A percentile compares a stretch with the other conserved stretches of the same genome.
Evolutionary conservation across 129 eudicot species (phyloP).

Genomic region (Artemisia tridentata): DNA sequence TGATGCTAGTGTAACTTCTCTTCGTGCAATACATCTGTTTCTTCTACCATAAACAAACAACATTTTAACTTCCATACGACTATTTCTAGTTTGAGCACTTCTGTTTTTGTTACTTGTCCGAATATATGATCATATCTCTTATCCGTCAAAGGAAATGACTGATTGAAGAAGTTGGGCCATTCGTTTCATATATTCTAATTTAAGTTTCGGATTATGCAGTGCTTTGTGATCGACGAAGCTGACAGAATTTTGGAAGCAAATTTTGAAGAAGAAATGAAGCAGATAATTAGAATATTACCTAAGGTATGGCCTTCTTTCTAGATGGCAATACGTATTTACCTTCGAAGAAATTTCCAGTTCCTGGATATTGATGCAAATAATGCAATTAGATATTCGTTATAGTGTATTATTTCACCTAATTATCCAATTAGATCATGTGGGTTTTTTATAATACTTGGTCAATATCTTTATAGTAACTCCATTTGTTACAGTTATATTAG

Average conservation of each 20-base stretch:
- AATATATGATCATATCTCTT: no score
- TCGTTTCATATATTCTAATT: background rate
- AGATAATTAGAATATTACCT: slow-evolving; percentile 70
- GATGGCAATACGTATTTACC: background rate
- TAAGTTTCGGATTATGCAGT: slow-evolving; percentile 48
- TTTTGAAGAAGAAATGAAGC: slow-evolving; percentile 89
- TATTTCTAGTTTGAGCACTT: no score
- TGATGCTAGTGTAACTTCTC: no score
- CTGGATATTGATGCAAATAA: background rate
- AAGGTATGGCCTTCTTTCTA: slow-evolving; percentile 44
- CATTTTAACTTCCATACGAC: no score
- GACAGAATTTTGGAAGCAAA: slow-evolving; percentile 89
- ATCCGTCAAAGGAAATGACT: no score
- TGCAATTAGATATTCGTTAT: no score
- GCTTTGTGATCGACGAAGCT: slow-evolving; percentile 86
- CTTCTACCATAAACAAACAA: no score
- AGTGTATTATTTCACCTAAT: background rate
- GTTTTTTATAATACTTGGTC: no score
- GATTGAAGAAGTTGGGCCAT: background rate
- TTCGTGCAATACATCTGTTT: no score
- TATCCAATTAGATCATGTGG: no score
- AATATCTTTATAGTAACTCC: background rate
- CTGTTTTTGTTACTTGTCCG: no score
- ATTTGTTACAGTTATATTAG: background rate
- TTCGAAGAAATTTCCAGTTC: background rate